Base-by-base conservation (phyloP, 1,284 basidiomycete genomes). In the Boletus semigastroideus region DNA sequence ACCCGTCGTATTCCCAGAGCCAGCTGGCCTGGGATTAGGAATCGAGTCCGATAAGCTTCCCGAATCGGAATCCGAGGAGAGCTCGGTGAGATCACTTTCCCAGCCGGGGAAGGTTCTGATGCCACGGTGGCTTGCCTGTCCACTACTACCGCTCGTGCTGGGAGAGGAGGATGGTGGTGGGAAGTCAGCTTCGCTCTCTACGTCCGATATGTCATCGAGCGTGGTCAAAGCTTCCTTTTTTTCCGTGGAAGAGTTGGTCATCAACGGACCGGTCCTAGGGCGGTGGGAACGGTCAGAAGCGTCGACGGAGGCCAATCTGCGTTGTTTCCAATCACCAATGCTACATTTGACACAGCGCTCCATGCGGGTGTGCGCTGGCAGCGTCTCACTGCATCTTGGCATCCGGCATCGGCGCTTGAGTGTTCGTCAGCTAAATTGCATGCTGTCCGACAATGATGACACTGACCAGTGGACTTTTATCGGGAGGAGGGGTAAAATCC, bases 31-130 rank as follows among this genome's bases (percentile, higher is more conserved):
- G 5, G 27, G 16, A 30, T 51, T 46, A 16, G n/a, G 33, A n/a
- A 49, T 46, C 16, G 30, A 34, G 12, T 49, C 40, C 1, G 53
- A 46, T 6, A 3, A 8, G n/a, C 13, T 19, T 8, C 49, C 59
- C 5, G 41, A n/a, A 17, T 56, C 62, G 0, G 45, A 38, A 36
- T 52, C 53, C n/a, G 59, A 58, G 16, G 57, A 55, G 28, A 66
- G 53, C 5, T 65, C 59, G 14, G 59, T 62, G 39, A 70, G 55
- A 46, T 70, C 65, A 19, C 69, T 70, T 36, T 68, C 63, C 69
- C 69, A 67, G 25, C 61, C 61, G 2, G 56, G 48, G 25, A 63
- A 52, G 3, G 34, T 22, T 4, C 20, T 22, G 25, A 39, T 13
- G 3, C 12, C 16, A 33, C 13, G 28, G 14, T 22, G 34, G 30